A percentile compares a stretch with the other conserved stretches of the same genome.
phyloP scores from a whole-genome alignment of 1,284 basidiomycete species.

The Lignosus rhinocerotis region DNA sequence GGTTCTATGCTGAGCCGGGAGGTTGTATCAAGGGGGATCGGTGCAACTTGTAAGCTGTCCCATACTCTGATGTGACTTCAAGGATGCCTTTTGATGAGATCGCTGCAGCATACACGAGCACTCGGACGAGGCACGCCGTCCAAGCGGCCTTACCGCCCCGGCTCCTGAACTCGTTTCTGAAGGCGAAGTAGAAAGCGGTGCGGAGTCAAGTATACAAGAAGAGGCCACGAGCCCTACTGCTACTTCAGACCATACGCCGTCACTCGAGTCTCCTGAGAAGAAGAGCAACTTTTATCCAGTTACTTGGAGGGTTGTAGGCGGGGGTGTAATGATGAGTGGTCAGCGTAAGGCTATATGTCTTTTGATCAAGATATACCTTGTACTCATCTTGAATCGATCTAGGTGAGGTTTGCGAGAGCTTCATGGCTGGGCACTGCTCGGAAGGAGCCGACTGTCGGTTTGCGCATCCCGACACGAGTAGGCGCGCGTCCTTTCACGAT shows the following conservation, averaged over 20 bases:
- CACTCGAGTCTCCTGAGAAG: conserved; percentile 14
- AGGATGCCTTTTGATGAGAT: background rate
- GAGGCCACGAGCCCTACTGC: conserved; percentile 15
- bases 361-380: background rate
- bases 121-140: conserved; percentile 4
- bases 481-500: background rate
- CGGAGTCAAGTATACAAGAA: conserved; percentile 15
- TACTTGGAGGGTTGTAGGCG: conserved; percentile 49
- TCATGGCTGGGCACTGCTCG: conserved; percentile 36
- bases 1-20: conserved; percentile 50
- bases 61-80: too few species aligned
- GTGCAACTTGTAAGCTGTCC: conserved; percentile 66
- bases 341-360: conserved; percentile 31
- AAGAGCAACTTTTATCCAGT: conserved; percentile 49
- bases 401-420: conserved; percentile 42
- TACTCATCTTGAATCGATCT: background rate
- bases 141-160: conserved; percentile 2
- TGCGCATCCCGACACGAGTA: conserved; percentile 37
- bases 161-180: conserved; percentile 7
- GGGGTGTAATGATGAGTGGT: conserved; percentile 51
- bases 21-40: conserved; percentile 58
- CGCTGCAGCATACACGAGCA: conserved; percentile 14
- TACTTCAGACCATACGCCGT: conserved; percentile 11
- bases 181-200: conserved; percentile 19
- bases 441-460: conserved; percentile 41